Conservation (phyloP, 2,329 filamentous ascomycete species). For the Penicillium sp. region DNA sequence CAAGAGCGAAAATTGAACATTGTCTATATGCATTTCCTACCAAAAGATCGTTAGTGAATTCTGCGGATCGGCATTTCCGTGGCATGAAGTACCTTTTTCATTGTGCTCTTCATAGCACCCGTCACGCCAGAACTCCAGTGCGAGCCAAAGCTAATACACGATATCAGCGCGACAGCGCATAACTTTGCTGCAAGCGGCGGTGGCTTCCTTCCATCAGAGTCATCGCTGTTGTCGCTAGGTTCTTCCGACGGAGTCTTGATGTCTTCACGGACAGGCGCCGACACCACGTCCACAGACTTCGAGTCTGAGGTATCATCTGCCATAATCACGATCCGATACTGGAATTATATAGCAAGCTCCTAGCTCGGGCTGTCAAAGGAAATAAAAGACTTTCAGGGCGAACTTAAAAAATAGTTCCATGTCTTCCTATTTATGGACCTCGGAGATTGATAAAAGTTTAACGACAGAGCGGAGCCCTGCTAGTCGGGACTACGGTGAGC, state of each 20-base stretch:
- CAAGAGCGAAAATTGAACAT: conserved; percentile 51
- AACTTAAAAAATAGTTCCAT: background rate
- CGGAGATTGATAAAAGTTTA: conserved; percentile 6
- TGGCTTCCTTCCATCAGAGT: conserved; percentile 15
- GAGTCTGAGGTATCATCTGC: background rate
- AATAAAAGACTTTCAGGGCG: background rate
- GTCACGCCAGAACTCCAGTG: conserved; percentile 55
- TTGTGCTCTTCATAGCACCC: conserved; percentile 52
- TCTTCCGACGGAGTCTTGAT: background rate
- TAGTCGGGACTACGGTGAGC: background rate
- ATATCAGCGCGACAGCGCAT: conserved; percentile 39
- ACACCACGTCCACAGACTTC: conserved; percentile 8
- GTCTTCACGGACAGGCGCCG: background rate
- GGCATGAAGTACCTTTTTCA: conserved; percentile 44
- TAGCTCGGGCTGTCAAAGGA: background rate
- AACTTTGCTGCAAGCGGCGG: conserved; percentile 31
- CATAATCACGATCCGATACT: background rate
- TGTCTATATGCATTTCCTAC: conserved; percentile 49
- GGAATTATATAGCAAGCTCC: background rate
- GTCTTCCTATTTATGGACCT: background rate
- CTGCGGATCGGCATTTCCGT: background rate
- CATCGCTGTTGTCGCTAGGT: background rate
- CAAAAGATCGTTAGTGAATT: background rate
- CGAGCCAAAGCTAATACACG: conserved; percentile 50
- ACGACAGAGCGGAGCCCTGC: background rate